These are phyloP conservation scores for Mycosphaerella sp. DNA, from an alignment of 2,329 filamentous ascomycete species.

Conservation along the genomic window DNA sequence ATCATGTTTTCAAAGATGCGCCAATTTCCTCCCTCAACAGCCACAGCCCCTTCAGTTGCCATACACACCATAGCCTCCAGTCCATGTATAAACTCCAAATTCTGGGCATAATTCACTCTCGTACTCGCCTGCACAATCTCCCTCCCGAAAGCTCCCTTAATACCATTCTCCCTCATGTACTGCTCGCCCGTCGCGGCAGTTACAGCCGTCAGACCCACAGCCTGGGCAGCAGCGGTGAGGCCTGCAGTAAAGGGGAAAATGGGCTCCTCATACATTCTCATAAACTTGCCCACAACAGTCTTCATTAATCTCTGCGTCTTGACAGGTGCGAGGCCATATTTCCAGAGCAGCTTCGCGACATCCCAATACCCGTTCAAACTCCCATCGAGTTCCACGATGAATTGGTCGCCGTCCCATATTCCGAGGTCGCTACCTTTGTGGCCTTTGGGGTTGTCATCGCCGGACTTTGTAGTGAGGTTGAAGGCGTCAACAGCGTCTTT, in stretches of 20 bases:
- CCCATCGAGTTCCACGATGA: constrained; percentile 57
- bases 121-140: constrained; percentile 89
- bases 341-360: constrained; percentile 70
- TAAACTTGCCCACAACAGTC: constrained; percentile 62
- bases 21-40: constrained; percentile 84
- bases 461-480: constrained; percentile 50
- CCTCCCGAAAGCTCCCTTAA: constrained; percentile 61
- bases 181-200: constrained; percentile 69
- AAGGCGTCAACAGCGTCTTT: constrained; percentile 66
- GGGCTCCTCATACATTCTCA: constrained; percentile 72
- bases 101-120: constrained; percentile 90
- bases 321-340: constrained; percentile 74
- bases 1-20: constrained; percentile 85
- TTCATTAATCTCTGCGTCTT: constrained; percentile 68
- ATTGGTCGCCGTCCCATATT: constrained; percentile 74
- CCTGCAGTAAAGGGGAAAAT: constrained; percentile 73
- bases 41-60: constrained; percentile 75
- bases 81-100: constrained; percentile 78
- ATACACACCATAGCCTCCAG: constrained; percentile 89
- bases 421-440: constrained; percentile 55
- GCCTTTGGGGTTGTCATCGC: constrained; percentile 39
- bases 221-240: constrained; percentile 60
- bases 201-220: constrained; percentile 59
- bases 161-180: constrained; percentile 61
- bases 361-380: constrained; percentile 69